Evolutionary conservation across 2,329 filamentous ascomycete genomes (phyloP).

Genomic region (Emergomyces orientalis): DNA sequence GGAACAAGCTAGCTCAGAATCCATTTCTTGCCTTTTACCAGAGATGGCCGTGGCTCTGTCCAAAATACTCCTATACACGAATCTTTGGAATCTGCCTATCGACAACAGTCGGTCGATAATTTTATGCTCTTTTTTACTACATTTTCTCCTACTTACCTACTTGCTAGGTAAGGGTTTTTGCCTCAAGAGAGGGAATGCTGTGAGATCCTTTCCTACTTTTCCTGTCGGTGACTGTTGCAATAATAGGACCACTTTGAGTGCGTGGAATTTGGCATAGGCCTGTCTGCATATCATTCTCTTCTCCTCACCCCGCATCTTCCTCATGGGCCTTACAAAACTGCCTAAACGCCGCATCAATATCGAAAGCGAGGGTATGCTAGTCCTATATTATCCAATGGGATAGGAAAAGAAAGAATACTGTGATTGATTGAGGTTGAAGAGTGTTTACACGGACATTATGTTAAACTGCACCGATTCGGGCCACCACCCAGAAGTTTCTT

Average conservation of each 20-base stretch:
- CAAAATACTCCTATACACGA: slow-evolving; percentile 49
- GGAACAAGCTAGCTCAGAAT: slow-evolving; percentile 61
- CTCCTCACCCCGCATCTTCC: neutral
- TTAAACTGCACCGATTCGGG: too few relatives aligned
- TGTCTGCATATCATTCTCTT: neutral
- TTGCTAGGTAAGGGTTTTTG: too few relatives aligned
- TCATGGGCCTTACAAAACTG: neutral
- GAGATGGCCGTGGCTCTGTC: slow-evolving; percentile 61
- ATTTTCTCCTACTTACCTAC: slow-evolving; percentile 2
- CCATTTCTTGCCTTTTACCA: slow-evolving; percentile 74
- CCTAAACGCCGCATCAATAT: too few relatives aligned
- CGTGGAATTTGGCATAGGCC: neutral
- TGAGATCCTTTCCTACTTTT: neutral
- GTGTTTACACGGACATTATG: too few relatives aligned
- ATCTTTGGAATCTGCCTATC: slow-evolving; percentile 47
- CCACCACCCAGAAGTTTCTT: too few relatives aligned
- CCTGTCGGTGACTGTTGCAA: neutral
- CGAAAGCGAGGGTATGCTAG: too few relatives aligned
- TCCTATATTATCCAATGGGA: too few relatives aligned
- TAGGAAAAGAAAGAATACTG: too few relatives aligned
- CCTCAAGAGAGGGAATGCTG: too few relatives aligned
- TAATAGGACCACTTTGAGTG: neutral
- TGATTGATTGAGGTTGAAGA: too few relatives aligned
- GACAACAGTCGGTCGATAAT: slow-evolving; percentile 39
- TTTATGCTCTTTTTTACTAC: slow-evolving; percentile 27